Evolutionary conservation across 1,284 basidiomycete species (phyloP).

Genomic region (Athelia psychrophila): DNA sequence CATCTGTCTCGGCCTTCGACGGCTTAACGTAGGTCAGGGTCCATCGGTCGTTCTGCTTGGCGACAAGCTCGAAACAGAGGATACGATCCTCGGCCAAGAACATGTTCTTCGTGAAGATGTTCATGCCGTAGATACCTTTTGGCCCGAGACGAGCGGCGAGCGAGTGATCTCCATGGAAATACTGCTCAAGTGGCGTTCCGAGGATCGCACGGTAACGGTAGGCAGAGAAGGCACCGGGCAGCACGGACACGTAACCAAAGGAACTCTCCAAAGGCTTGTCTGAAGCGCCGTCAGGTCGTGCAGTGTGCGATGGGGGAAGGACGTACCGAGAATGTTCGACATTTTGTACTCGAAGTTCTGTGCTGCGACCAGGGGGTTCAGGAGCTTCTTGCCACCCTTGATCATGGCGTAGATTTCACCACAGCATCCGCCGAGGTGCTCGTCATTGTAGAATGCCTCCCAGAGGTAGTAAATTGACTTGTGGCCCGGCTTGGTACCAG

Average conservation of each 20-base stretch:
- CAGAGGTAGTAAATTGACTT: constrained; percentile 97
- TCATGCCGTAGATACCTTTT: constrained; percentile 97
- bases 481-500: constrained; percentile 94
- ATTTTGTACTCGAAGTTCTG: constrained; percentile 99
- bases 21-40: constrained; percentile 94
- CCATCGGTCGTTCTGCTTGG: constrained; percentile 87
- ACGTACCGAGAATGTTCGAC: constrained; percentile 86
- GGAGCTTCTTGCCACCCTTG: constrained; percentile 84
- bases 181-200: constrained; percentile 92
- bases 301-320: constrained; percentile 5
- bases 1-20: constrained; percentile 93
- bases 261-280: constrained; percentile 93
- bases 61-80: constrained; percentile 94
- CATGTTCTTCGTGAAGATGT: constrained; percentile 97
- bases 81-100: constrained; percentile 96
- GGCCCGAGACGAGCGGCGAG: constrained; percentile 88
- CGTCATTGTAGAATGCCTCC: constrained; percentile 86
- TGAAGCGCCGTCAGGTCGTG: constrained; percentile 18
- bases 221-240: constrained; percentile 96
- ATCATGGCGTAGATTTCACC: constrained; percentile 97
- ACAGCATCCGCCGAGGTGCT: constrained; percentile 76
- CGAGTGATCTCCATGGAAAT: constrained; percentile 98
- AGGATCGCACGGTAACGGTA: constrained; percentile 91
- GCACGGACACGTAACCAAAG: constrained; percentile 94
- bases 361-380: constrained; percentile 92